A percentile compares a stretch with the other conserved stretches of the same genome.
These are phyloP conservation scores for Peronospora farinosa DNA, from an alignment of 352 stramenopile genomes.

Conservation along the genomic window DNA sequence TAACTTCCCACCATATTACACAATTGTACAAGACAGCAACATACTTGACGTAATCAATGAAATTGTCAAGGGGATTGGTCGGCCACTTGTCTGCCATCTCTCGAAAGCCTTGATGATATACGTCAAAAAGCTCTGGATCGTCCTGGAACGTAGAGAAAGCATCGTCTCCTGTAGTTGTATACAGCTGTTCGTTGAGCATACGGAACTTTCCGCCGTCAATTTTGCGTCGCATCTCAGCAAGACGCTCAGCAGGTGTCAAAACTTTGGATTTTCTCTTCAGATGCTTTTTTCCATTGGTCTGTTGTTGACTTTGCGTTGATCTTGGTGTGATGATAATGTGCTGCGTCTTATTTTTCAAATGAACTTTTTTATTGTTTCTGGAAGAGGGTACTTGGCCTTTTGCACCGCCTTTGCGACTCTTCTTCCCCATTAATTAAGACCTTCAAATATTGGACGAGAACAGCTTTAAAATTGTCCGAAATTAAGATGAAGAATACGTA, in stretches of 20 bases:
- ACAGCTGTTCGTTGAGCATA: conserved; percentile 98
- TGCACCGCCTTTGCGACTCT: conserved; percentile 9
- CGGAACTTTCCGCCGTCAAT: conserved; percentile 94
- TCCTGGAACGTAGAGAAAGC: conserved; percentile 90
- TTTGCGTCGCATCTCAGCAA: conserved; percentile 82
- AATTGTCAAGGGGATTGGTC: conserved; percentile 94
- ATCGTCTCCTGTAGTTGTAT: conserved; percentile 90
- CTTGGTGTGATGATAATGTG: conserved; percentile 15
- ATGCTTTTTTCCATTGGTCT: conserved; percentile 21
- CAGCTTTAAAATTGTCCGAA: not conserved
- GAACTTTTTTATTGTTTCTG: conserved; percentile 20
- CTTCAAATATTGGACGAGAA: not conserved
- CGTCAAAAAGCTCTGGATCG: conserved; percentile 94
- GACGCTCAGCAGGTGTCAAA: conserved; percentile 24
- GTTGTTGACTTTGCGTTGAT: conserved; percentile 23
- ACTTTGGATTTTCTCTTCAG: conserved; percentile 19
- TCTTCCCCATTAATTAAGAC: conserved; percentile 23
- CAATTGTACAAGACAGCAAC: conserved; percentile 6
- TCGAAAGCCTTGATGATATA: conserved; percentile 97
- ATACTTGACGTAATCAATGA: conserved; percentile 92
- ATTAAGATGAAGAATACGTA: not conserved
- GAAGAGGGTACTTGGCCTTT: conserved; percentile 21
- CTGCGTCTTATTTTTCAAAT: conserved; percentile 21
- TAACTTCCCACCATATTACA: not conserved
- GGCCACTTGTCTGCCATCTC: conserved; percentile 96